Evolutionary conservation across 441 rosid species (phyloP), one percentile per base, ranked within the genome.

Genomic region (Corymbia citriodora): DNA sequence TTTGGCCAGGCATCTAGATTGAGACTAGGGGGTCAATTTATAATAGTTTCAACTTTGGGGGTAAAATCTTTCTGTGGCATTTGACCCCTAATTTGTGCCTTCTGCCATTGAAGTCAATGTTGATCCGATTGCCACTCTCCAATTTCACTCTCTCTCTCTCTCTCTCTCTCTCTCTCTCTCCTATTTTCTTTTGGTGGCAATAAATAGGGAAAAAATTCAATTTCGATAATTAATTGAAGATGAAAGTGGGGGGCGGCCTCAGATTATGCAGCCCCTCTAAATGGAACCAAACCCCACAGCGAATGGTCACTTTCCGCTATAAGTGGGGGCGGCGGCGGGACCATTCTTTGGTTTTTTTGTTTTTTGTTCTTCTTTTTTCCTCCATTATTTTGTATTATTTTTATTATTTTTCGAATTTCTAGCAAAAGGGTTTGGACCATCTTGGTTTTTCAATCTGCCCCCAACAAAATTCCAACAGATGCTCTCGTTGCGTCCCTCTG

Each of bases 231-330:
- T 40, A 74, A 74, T 74, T 11, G 17, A 45, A 40, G 3, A 12
- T 1, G 85, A 45, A 11, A 8, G 2, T 12, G 82, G 13, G 79
- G 48, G 48, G 48, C 48, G 48, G 48, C 81, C 40, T 18, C 81
- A 70, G 48, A 70, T 70, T 25, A 70, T 33, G 81, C 48, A 70
- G 48, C 25, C 23, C 79, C 19, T 27, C 70, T 33, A 63, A 29
- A 29, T 29, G 29, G 16, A 63, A 63, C 70, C 70, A 40, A 40
- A 40, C 63, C 79, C 49, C 9, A 88, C 89, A 92, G 25, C 82
- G 94, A 88, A 89, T 65, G 90, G 95, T 94, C 95, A 90, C 93
- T 95, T 93, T 95, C 95, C 92, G 94, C 90, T 90, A 88, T 93
- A 91, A 93, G 94, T 92, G 92, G 92, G 94, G 92, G 93, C 31